Conservation (phyloP, 495 filamentous ascomycete genomes). For the Clohesyomyces aquaticus region DNA sequence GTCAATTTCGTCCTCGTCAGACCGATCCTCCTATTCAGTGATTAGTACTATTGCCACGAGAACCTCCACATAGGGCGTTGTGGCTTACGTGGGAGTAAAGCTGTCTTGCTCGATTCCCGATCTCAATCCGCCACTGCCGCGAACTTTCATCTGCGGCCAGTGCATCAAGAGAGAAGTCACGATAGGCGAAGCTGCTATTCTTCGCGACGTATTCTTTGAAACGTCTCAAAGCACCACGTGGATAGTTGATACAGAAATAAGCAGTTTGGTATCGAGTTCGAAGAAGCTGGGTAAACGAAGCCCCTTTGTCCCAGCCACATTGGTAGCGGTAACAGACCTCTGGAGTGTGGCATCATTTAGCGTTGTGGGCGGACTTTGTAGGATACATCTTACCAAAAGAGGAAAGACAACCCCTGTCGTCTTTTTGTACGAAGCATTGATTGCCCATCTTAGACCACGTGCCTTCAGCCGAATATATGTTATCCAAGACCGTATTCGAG, state of each 20-base stretch:
- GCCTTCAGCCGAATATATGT: constrained; percentile 9
- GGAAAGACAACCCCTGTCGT: constrained; percentile 3
- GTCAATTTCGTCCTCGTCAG: constrained; percentile 5
- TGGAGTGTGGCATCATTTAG: background rate
- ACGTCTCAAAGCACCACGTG: constrained; percentile 2
- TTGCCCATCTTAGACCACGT: constrained; percentile 28
- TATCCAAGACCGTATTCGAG: background rate
- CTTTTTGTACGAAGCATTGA: constrained; percentile 4
- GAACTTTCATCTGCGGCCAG: constrained; percentile 18
- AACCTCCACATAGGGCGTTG: too few species aligned
- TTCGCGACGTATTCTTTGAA: constrained; percentile 5
- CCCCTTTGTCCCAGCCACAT: constrained; percentile 13
- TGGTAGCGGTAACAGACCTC: constrained; percentile 21
- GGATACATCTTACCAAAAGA: constrained; percentile 15
- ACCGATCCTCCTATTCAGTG: constrained; percentile 1
- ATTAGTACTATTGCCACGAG: too few species aligned
- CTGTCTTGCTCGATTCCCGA: background rate
- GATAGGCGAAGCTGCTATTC: constrained; percentile 2
- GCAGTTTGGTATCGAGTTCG: constrained; percentile 16
- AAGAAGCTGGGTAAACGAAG: constrained; percentile 16
- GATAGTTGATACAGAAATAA: constrained; percentile 35
- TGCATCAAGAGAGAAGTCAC: constrained; percentile 22
- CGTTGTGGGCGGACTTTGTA: background rate
- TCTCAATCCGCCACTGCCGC: background rate
- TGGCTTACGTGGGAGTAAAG: constrained; percentile 19